A percentile compares a stretch with the other conserved stretches of the same genome.
phyloP scores from a whole-genome alignment of 2,329 filamentous ascomycete species.

The Alternaria longipes region DNA sequence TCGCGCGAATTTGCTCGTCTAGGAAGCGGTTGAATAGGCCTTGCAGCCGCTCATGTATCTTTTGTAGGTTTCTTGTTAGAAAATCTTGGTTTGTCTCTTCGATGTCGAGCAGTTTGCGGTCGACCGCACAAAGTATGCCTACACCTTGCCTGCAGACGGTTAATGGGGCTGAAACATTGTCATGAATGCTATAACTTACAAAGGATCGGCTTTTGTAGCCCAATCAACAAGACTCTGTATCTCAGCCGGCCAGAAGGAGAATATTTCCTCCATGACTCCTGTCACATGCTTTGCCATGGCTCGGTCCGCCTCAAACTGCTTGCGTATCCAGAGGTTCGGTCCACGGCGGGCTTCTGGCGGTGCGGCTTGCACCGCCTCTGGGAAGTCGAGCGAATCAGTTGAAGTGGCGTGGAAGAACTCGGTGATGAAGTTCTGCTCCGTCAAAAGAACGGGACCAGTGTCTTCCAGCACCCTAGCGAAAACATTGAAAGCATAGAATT shows the following conservation, averaged over 20 bases:
- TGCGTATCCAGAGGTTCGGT: slow-evolving; percentile 75
- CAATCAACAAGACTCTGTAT: slow-evolving; percentile 84
- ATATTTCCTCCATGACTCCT: slow-evolving; percentile 89
- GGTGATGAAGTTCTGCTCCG: slow-evolving; percentile 97
- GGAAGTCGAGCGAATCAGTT: slow-evolving; percentile 80
- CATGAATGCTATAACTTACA: slow-evolving; percentile 65
- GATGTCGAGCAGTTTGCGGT: slow-evolving; percentile 79
- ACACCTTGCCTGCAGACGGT: slow-evolving; percentile 77
- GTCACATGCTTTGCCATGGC: slow-evolving; percentile 84
- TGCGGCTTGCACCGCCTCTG: slow-evolving; percentile 75
- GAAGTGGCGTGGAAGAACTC: slow-evolving; percentile 97
- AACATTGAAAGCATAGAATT: slow-evolving; percentile 79
- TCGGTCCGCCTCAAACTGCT: slow-evolving; percentile 87
- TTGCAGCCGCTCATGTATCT: slow-evolving; percentile 77
- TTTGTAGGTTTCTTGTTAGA: slow-evolving; percentile 79
- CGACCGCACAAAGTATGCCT: slow-evolving; percentile 81
- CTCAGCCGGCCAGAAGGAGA: slow-evolving; percentile 80
- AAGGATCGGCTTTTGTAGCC: slow-evolving; percentile 79
- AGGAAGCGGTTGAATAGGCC: slow-evolving; percentile 86
- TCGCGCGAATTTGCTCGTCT: slow-evolving; percentile 92
- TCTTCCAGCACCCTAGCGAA: slow-evolving; percentile 84
- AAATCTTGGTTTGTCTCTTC: slow-evolving; percentile 95
- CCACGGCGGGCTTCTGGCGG: slow-evolving; percentile 74
- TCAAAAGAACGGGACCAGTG: slow-evolving; percentile 81
- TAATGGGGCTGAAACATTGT: slow-evolving; percentile 16